Evolutionary conservation across 495 filamentous ascomycete species (phyloP).

Genomic region (Tuber microsphaerosporum): DNA sequence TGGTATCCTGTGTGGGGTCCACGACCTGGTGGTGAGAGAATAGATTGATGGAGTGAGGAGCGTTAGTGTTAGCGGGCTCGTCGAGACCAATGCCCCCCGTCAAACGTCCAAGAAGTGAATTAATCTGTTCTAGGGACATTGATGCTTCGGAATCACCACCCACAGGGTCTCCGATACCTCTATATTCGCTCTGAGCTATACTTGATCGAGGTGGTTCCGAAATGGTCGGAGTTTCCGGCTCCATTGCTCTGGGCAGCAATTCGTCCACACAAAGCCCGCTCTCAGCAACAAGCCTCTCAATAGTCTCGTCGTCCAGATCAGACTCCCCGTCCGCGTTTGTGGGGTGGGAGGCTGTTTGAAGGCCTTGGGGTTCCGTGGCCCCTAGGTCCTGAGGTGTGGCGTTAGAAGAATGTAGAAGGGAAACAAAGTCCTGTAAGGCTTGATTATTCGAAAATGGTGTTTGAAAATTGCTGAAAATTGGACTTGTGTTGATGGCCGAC

Average conservation of each 20-base stretch:
- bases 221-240: neutral
- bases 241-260: constrained; percentile 13
- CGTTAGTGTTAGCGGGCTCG: neutral
- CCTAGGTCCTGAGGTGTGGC: constrained; percentile 4
- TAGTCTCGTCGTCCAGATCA: constrained; percentile 23
- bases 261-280: constrained; percentile 17
- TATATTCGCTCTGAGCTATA: neutral
- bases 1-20: neutral
- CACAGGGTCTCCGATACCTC: neutral
- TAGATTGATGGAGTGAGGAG: neutral
- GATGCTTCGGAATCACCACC: neutral
- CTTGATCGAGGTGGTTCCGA: neutral
- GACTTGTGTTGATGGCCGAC: neutral
- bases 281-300: constrained; percentile 22
- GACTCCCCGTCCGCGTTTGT: constrained; percentile 12
- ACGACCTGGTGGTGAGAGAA: neutral
- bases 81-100: neutral
- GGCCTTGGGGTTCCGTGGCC: neutral
- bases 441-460: neutral
- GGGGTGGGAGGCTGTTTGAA: neutral
- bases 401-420: constrained; percentile 2
- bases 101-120: neutral
- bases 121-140: neutral
- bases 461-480: constrained; percentile 5
- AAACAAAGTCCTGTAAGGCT: constrained; percentile 3